phyloP scores from a whole-genome alignment of 2,329 filamentous ascomycete species.

The Geosmithia flava region DNA sequence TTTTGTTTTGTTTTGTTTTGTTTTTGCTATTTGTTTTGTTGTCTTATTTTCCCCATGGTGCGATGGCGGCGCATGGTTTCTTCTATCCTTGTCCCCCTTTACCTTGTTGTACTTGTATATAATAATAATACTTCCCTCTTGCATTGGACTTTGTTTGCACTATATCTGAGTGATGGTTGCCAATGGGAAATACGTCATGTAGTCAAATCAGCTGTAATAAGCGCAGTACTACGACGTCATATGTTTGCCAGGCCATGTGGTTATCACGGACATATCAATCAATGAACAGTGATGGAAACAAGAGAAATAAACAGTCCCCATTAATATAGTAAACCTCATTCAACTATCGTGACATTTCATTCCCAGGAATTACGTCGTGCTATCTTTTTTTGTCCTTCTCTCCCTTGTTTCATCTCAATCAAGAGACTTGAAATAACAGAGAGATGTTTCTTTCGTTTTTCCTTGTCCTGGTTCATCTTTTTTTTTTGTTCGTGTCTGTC shows the following conservation, averaged over 20 bases:
- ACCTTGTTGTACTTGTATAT: background rate
- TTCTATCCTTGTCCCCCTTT: background rate
- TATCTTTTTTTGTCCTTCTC: background rate
- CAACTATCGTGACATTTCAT: background rate
- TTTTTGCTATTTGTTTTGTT: background rate
- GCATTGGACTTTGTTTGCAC: too few species aligned
- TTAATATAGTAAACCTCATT: background rate
- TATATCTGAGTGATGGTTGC: too few species aligned
- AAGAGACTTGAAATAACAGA: background rate
- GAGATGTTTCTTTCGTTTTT: background rate
- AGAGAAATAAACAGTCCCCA: background rate
- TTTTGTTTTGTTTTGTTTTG: background rate
- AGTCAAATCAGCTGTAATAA: too few species aligned
- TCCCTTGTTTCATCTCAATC: background rate
- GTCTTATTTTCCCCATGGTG: too few species aligned
- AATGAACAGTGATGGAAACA: too few species aligned
- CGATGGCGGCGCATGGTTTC: too few species aligned
- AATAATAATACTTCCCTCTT: conserved; percentile 1
- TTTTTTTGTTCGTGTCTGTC: background rate
- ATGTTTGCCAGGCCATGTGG: too few species aligned
- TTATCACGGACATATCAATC: too few species aligned
- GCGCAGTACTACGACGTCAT: too few species aligned
- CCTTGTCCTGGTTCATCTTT: too few species aligned
- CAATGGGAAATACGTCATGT: too few species aligned
- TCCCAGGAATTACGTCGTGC: background rate